Percentiles rank a stretch among this genome's conserved stretches.
Conservation (phyloP, 2,329 filamentous ascomycete species). For the Neofusicoccum cordaticola region DNA sequence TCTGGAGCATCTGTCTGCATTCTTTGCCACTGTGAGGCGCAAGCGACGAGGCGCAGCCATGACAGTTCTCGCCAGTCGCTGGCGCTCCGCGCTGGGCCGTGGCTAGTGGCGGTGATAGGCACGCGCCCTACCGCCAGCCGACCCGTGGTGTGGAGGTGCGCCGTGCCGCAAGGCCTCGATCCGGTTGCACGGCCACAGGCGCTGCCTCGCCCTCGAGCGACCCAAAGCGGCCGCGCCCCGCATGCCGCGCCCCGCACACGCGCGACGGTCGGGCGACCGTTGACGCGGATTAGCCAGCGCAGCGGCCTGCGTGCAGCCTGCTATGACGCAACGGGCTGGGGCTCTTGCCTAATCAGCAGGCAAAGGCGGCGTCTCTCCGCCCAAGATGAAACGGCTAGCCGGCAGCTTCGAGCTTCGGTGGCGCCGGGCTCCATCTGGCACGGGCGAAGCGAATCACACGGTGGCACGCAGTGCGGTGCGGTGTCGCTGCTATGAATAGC, state of each 20-base stretch:
- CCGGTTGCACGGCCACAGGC: conserved; percentile 9
- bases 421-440: background rate
- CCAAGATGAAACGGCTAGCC: conserved; percentile 9
- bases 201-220: background rate
- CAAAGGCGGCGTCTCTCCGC: background rate
- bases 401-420: background rate
- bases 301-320: background rate
- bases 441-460: background rate
- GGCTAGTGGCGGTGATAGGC: background rate
- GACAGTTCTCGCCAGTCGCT: too few species aligned
- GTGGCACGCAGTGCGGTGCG: conserved; percentile 1
- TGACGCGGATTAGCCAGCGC: background rate
- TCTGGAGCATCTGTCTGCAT: background rate
- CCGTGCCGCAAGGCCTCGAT: background rate
- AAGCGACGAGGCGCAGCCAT: background rate
- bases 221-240: background rate
- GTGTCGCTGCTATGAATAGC: background rate
- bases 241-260: background rate
- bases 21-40: conserved; percentile 7
- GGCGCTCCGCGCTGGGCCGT: background rate
- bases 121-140: background rate
- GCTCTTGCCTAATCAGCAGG: conserved; percentile 5
- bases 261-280: background rate
- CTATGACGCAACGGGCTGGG: conserved; percentile 9
- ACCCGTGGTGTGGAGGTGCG: conserved; percentile 10